Base-by-base conservation (phyloP, 345 rosid genomes). In the Erysimum cheiranthoides region DNA sequence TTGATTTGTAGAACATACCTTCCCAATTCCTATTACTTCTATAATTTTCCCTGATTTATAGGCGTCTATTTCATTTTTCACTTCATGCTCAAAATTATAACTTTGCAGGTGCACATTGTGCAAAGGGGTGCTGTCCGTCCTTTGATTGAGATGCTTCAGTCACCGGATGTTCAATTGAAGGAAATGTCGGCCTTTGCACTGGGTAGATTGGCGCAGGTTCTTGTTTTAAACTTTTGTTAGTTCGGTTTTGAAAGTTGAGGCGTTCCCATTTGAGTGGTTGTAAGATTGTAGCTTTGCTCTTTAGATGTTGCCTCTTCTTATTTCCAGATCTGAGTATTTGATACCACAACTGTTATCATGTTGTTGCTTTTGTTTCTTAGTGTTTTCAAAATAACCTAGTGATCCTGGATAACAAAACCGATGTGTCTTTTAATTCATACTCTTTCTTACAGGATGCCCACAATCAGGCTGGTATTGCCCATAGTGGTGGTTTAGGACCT, bases 181-280 rank as follows among this genome's bases (percentile, higher is more conserved):
- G 99, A 95, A 85, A 95, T 95, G 99, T 90, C 99, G 3, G 97
- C 99, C 71, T 95, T 95, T 88, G 99, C 99, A 69, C 79, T 95
- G 82, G 99, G 99, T 87, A 89, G 99, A 79, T 82, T 95, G 90
- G 99, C 99, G 6, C 99, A 92, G 99, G 99, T 95, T 71, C 76
- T 61, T 73, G 69, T 71, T 75, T 21, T 8, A 28, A 71, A 64
- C 36, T 35, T 34, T 47, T 56, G 16, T 36, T 73, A 42, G 50
- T 67, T 61, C 42, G 50, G 50, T 51, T 39, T 32, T 39, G 21
- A 17, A 50, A 59, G 69, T 65, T 31, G 30, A 62, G 16, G 21
- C 63, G 32, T 47, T 49, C 40, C 51, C 60, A 49, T 66, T 71
- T 49, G 64, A 60, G 68, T 10, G 10, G 10, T 66, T 50, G 49